Conservation (phyloP, 1,284 basidiomycete genomes). For the Tetrapyrgos nigripes region DNA sequence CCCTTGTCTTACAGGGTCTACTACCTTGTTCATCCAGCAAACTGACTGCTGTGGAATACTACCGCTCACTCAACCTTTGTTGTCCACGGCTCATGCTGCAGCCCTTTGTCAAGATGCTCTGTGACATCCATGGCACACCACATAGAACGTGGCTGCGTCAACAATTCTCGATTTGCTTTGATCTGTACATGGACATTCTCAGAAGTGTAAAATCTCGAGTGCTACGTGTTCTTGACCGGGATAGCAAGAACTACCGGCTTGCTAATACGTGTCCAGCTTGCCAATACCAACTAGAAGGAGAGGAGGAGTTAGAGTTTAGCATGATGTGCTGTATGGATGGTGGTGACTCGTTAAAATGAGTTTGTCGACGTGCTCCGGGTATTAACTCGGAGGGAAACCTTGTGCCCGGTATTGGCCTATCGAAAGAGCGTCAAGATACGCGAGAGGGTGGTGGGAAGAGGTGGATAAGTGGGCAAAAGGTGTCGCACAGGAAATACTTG, state of each 20-base stretch:
- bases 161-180: constrained; percentile 21
- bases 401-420: not conserved
- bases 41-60: constrained; percentile 19
- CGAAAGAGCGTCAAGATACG: not conserved
- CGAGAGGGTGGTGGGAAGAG: constrained; percentile 7
- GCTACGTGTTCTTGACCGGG: constrained; percentile 21
- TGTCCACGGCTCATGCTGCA: constrained; percentile 19
- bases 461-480: constrained; percentile 20
- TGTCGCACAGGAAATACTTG: too few relatives aligned
- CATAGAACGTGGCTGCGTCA: constrained; percentile 1
- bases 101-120: constrained; percentile 17
- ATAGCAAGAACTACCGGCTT: constrained; percentile 30
- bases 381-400: not conserved
- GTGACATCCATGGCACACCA: constrained; percentile 17
- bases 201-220: constrained; percentile 15
- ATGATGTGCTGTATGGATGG: constrained; percentile 37
- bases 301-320: constrained; percentile 25
- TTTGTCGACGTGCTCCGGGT: not conserved
- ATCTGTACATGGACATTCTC: constrained; percentile 15
- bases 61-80: constrained; percentile 8
- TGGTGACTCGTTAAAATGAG: constrained; percentile 36
- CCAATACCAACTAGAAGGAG: constrained; percentile 28
- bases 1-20: constrained; percentile 12
- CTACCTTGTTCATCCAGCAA: constrained; percentile 14
- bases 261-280: constrained; percentile 36